A percentile compares a stretch with the other conserved stretches of the same genome.
phyloP scores from a whole-genome alignment of 225 moss, liverwort and hornwort species.

The Sphagnum tenellum region DNA sequence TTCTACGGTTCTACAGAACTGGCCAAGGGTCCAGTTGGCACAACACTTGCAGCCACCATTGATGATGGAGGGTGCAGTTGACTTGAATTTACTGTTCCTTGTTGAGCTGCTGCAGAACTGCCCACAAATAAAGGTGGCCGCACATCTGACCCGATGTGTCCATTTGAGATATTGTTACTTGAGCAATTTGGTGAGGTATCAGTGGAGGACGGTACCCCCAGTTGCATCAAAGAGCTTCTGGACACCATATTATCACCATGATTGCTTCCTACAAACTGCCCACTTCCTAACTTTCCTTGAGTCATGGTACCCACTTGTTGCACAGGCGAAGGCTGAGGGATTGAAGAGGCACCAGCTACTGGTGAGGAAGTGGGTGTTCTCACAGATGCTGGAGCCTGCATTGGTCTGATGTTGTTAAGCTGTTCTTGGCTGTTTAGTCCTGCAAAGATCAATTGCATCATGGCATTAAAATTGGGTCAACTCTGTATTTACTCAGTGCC shows the following conservation, averaged over 20 bases:
- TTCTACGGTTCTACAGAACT: no score
- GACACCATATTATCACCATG: slow-evolving; percentile 24
- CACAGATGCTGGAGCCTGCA: slow-evolving; percentile 19
- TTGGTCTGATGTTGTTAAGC: slow-evolving; percentile 23
- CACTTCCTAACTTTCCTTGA: slow-evolving; percentile 3
- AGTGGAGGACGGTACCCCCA: not conserved
- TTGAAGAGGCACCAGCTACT: slow-evolving; percentile 17
- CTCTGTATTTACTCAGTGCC: no score
- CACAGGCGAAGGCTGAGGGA: slow-evolving; percentile 9
- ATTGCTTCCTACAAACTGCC: slow-evolving; percentile 13
- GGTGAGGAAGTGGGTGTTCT: slow-evolving; percentile 17
- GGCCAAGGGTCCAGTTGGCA: slow-evolving; percentile 5
- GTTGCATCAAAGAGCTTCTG: slow-evolving; percentile 12
- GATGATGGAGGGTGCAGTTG: slow-evolving; percentile 21
- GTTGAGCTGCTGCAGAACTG: slow-evolving; percentile 16
- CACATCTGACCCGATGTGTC: slow-evolving; percentile 31
- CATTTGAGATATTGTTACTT: slow-evolving; percentile 21
- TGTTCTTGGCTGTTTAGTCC: slow-evolving; percentile 32
- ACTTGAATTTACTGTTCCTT: slow-evolving; percentile 11
- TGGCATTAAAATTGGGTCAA: no score
- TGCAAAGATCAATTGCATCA: slow-evolving; percentile 2
- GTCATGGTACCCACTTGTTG: not conserved
- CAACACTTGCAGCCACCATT: slow-evolving; percentile 11
- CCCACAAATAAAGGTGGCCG: slow-evolving; percentile 12
- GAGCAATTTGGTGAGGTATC: slow-evolving; percentile 4